These are phyloP conservation scores for Lactarius trivialis DNA, from an alignment of 768 basidiomycete species.

Conservation along the genomic window DNA sequence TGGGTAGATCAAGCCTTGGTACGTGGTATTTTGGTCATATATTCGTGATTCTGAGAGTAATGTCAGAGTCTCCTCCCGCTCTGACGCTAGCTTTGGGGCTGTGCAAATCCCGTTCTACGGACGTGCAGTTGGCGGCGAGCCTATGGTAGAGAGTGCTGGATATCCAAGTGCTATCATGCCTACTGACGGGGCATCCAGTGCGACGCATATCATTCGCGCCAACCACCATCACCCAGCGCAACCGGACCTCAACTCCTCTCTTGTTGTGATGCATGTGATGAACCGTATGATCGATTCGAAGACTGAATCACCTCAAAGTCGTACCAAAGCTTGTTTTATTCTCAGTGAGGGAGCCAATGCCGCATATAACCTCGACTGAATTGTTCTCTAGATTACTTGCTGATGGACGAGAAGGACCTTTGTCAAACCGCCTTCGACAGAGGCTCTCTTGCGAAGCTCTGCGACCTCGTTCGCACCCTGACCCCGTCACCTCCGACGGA, in stretches of 20 bases:
- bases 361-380: neutral
- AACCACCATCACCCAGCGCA: conserved; percentile 27
- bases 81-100: conserved; percentile 43
- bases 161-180: neutral
- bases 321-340: conserved; percentile 68
- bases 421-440: conserved; percentile 67
- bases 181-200: conserved; percentile 33
- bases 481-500: conserved; percentile 36
- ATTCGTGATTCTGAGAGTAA: neutral
- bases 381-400: conserved; percentile 48
- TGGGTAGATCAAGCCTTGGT: conserved; percentile 15
- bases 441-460: conserved; percentile 54
- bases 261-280: conserved; percentile 64
- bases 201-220: conserved; percentile 54
- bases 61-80: conserved; percentile 29
- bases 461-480: conserved; percentile 43
- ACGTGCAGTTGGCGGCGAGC: conserved; percentile 65
- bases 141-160: conserved; percentile 44
- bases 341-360: conserved; percentile 45
- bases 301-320: conserved; percentile 36
- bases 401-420: conserved; percentile 61
- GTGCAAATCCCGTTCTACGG: conserved; percentile 50
- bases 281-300: conserved; percentile 49
- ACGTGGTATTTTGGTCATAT: neutral
- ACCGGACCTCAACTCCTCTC: conserved; percentile 41